Percentiles rank a stretch among this genome's conserved stretches.
phyloP scores from a whole-genome alignment of 2,329 filamentous ascomycete species.

The Aspergillus luchuensis region DNA sequence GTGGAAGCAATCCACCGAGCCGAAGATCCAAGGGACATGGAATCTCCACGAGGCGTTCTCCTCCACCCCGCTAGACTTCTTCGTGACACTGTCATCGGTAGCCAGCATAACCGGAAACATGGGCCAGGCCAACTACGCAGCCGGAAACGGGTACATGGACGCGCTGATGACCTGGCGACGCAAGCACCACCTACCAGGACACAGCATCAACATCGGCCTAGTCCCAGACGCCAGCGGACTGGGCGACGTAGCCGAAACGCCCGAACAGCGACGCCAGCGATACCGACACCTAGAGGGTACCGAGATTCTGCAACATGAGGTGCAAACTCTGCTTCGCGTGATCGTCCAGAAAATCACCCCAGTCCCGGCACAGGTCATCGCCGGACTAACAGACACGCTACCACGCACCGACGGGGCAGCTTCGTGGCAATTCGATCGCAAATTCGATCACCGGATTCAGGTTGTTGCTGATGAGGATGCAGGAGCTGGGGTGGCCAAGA shows the following conservation, averaged over 20 bases:
- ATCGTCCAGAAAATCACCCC: slow-evolving; percentile 21
- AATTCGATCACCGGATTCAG: slow-evolving; percentile 24
- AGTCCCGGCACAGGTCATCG: slow-evolving; percentile 22
- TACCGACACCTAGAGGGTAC: slow-evolving; percentile 26
- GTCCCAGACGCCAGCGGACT: slow-evolving; percentile 28
- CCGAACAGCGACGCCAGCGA: slow-evolving; percentile 21
- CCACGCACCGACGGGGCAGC: slow-evolving; percentile 19
- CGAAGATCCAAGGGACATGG: slow-evolving; percentile 20
- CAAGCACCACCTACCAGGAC: slow-evolving; percentile 14
- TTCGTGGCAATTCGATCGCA: slow-evolving; percentile 24
- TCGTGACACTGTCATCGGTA: slow-evolving; percentile 59
- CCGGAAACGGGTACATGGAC: slow-evolving; percentile 47
- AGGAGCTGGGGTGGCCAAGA: not conserved
- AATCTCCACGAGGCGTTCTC: slow-evolving; percentile 16
- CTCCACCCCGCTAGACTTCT: slow-evolving; percentile 39
- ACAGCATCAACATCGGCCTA: slow-evolving; percentile 25
- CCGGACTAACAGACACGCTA: slow-evolving; percentile 23
- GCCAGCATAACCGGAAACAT: slow-evolving; percentile 60
- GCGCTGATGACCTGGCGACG: slow-evolving; percentile 11
- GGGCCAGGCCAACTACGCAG: slow-evolving; percentile 61
- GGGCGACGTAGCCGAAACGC: slow-evolving; percentile 21
- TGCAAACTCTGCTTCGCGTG: slow-evolving; percentile 22
- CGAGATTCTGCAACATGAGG: slow-evolving; percentile 21
- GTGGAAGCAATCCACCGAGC: not conserved
- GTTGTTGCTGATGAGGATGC: not conserved